These are phyloP conservation scores for Talaromyces verruculosus DNA, from an alignment of 2,329 filamentous ascomycete genomes.

Conservation along the genomic window DNA sequence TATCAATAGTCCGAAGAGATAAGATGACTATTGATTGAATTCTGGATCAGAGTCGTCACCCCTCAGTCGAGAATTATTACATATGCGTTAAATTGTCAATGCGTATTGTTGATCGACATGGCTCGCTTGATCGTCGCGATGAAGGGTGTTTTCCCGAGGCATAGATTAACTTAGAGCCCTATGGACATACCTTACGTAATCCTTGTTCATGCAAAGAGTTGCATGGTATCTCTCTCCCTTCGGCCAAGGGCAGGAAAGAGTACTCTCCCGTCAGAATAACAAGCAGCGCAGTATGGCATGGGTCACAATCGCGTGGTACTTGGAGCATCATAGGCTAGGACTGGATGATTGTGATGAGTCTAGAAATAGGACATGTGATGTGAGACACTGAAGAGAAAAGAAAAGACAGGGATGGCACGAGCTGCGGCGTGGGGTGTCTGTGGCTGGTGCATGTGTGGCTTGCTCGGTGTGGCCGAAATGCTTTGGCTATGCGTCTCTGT, in stretches of 20 bases:
- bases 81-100: background rate
- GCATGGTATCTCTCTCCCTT: no score
- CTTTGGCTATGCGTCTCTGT: background rate
- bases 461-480: background rate
- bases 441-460: background rate
- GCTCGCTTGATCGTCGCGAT: background rate
- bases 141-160: background rate
- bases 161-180: background rate
- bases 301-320: background rate
- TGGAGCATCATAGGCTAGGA: background rate
- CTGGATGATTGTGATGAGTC: background rate
- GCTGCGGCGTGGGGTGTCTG: background rate
- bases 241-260: no score
- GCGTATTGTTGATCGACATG: background rate
- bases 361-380: background rate
- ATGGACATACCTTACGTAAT: background rate
- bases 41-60: background rate
- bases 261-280: background rate
- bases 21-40: background rate
- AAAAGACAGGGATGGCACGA: background rate
- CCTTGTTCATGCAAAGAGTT: background rate
- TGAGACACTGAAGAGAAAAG: background rate
- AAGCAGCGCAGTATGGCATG: background rate
- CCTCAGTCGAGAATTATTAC: background rate
- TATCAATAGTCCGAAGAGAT: background rate